Conservation (phyloP, 2,329 filamentous ascomycete species). For the Fusarium sp. region DNA sequence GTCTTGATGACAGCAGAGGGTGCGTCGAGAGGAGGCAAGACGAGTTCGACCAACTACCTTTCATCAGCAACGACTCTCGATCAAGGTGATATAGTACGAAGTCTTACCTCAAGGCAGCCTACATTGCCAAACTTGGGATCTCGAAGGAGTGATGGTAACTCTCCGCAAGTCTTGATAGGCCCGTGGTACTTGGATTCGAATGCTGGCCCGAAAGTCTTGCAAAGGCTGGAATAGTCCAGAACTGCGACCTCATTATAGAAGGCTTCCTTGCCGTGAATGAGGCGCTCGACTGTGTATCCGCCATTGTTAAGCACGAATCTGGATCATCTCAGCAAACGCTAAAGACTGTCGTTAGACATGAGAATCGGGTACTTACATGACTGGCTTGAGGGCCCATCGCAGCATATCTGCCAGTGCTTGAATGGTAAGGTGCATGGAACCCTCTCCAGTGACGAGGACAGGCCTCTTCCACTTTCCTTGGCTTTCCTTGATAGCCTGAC, state of each 20-base stretch:
- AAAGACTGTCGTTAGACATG: not conserved
- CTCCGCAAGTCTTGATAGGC: not conserved
- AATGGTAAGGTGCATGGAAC: not conserved
- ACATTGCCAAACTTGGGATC: not conserved
- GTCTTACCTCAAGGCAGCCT: not conserved
- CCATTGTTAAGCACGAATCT: conserved; percentile 1
- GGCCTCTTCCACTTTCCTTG: not conserved
- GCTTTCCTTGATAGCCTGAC: not conserved
- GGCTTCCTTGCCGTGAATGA: not conserved
- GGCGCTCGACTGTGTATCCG: not conserved
- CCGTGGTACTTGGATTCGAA: not conserved
- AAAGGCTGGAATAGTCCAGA: not conserved
- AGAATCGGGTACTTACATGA: not conserved
- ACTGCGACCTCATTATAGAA: not conserved
- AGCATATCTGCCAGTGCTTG: not conserved
- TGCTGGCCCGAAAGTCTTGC: not conserved
- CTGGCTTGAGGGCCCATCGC: not conserved
- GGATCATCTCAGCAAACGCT: not conserved
- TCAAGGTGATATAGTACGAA: accelerated
- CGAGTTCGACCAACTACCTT: not conserved
- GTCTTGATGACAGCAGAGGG: not conserved
- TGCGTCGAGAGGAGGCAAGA: not conserved
- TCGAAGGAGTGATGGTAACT: not conserved
- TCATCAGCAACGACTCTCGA: not conserved
- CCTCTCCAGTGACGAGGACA: not conserved